These are phyloP conservation scores for Fusarium sp. DNA, from an alignment of 2,329 filamentous ascomycete genomes.

Conservation along the genomic window DNA sequence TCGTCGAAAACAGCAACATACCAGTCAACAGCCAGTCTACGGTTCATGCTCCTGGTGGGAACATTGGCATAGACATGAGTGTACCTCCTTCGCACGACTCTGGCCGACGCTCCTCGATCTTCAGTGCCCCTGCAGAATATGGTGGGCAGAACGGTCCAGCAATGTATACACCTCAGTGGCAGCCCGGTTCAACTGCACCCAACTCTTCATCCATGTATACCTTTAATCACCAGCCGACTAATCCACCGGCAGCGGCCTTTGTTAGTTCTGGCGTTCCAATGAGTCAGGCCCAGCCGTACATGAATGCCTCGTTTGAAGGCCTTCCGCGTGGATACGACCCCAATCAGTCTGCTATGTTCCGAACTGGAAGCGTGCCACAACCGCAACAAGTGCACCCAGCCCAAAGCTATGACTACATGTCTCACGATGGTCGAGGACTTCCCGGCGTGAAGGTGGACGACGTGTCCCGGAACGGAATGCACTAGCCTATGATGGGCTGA, in stretches of 20 bases:
- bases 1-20: conserved; percentile 53
- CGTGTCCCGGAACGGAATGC: conserved; percentile 46
- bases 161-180: conserved; percentile 60
- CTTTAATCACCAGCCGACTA: conserved; percentile 55
- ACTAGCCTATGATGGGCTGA: conserved; percentile 25
- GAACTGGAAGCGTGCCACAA: conserved; percentile 47
- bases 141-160: conserved; percentile 50
- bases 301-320: conserved; percentile 51
- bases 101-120: conserved; percentile 58
- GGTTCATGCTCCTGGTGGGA: conserved; percentile 50
- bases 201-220: conserved; percentile 58
- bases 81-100: conserved; percentile 58
- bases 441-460: conserved; percentile 48
- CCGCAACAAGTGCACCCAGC: conserved; percentile 45
- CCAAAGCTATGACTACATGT: conserved; percentile 52
- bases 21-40: conserved; percentile 50
- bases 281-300: conserved; percentile 50
- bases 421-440: conserved; percentile 50
- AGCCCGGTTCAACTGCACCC: conserved; percentile 55
- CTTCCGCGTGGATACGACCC: conserved; percentile 51
- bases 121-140: conserved; percentile 57
- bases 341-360: conserved; percentile 49
- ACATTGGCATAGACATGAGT: conserved; percentile 58
- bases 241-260: conserved; percentile 48
- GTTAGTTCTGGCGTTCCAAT: conserved; percentile 49